These are phyloP conservation scores for Camellia sinensis DNA, from an alignment of 148 eudicot species.

Conservation along the genomic window DNA sequence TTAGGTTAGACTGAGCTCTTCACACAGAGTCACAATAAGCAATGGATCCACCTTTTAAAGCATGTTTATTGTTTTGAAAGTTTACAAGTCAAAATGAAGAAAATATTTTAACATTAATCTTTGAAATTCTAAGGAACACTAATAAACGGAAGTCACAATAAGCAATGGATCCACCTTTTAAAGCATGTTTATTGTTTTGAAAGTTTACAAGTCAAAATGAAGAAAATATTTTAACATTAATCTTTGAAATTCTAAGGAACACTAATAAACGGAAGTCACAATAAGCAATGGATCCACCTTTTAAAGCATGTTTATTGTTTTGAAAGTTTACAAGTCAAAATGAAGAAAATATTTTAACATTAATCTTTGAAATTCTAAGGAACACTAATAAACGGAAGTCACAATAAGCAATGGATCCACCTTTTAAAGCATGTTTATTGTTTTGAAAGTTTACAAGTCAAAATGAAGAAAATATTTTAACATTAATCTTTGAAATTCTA, in stretches of 20 bases:
- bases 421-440: background rate
- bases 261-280: too few relatives aligned
- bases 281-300: background rate
- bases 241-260: background rate
- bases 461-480: background rate
- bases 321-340: background rate
- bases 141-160: too few relatives aligned
- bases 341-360: background rate
- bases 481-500: background rate
- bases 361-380: background rate
- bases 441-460: background rate
- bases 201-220: background rate
- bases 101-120: background rate
- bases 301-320: background rate
- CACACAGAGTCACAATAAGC: too few relatives aligned
- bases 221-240: background rate
- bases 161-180: background rate
- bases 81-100: background rate
- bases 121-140: background rate
- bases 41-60: background rate
- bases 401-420: background rate
- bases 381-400: too few relatives aligned
- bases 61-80: background rate
- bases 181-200: background rate
- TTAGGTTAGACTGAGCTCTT: background rate